Percentiles rank a stretch among this genome's conserved stretches.
Evolutionary conservation across 2,329 filamentous ascomycete genomes (phyloP).

Genomic region (Bipolaris cookei): DNA sequence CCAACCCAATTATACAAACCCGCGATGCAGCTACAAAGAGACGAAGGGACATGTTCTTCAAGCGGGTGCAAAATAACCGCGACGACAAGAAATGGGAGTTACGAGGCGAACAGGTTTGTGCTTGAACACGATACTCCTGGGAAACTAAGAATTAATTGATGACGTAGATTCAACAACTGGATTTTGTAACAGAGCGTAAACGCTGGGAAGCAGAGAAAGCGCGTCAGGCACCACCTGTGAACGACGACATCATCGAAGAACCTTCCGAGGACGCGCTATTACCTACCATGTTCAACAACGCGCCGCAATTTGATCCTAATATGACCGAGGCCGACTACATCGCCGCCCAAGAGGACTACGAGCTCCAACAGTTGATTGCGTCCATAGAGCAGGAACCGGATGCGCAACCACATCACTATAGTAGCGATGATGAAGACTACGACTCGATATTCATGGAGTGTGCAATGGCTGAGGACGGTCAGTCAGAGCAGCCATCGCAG

Average conservation of each 20-base stretch:
- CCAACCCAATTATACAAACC: conserved; percentile 67
- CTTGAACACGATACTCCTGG: not conserved
- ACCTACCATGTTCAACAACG: conserved; percentile 5
- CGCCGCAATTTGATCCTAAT: conserved; percentile 25
- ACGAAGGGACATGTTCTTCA: conserved; percentile 71
- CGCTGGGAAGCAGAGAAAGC: conserved; percentile 55
- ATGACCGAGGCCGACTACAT: conserved; percentile 50
- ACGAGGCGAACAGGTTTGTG: conserved; percentile 55
- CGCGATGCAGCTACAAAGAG: conserved; percentile 68
- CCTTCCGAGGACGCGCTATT: conserved; percentile 20
- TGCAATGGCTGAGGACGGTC: conserved; percentile 56
- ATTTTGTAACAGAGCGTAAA: conserved; percentile 53
- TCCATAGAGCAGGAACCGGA: conserved; percentile 49
- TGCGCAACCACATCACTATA: conserved; percentile 43
- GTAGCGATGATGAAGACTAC: conserved; percentile 67
- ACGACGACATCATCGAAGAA: conserved; percentile 36
- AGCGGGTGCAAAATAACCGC: conserved; percentile 57
- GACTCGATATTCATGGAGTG: conserved; percentile 68
- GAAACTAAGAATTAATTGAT: conserved; percentile 5
- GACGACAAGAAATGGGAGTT: conserved; percentile 56
- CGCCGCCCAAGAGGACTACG: conserved; percentile 52
- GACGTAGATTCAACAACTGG: conserved; percentile 55
- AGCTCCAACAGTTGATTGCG: conserved; percentile 54
- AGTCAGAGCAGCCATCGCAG: conserved; percentile 41
- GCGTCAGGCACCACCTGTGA: conserved; percentile 47